Evolutionary conservation across 805 yeast genomes (phyloP), one percentile per base, ranked within the genome.

Genomic region (Zygosaccharomyces pseudorouxii): DNA sequence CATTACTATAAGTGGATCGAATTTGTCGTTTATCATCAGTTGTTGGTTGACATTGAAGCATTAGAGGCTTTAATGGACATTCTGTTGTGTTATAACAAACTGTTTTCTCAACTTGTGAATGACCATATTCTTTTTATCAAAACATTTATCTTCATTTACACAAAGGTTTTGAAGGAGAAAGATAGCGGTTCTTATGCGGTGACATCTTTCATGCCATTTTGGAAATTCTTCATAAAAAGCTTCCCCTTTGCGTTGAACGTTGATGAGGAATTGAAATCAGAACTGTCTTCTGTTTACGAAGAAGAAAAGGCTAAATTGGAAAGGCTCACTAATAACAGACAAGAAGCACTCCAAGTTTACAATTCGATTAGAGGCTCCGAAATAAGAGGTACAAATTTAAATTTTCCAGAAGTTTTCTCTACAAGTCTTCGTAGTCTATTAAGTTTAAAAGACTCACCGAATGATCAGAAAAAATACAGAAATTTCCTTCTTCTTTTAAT

Each of bases 21-120:
- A 54, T 58, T 58, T 55, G 49, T 60, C 46, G 56, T 60, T 30
- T 55, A 66, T 27, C 72, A 68, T 49, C 65, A 63, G 42, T 46
- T 64, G 30, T 33, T 66, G 19, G 51, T 42, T 5, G 63, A 64
- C 48, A 54, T 64, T 3, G 64, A 58, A 39, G 51, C 66, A 1
- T 40, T 66, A 42, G 68, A 62, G 47, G 46, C 56, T 12, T 45
- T 66, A 27, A 58, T 57, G 31, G 66, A 63, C 46, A 64, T 66
- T 19, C 48, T 66, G 16, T 50, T 64, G 23, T 55, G 60, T 35
- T 61, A 58, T 43, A 58, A 58, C 20, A 62, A 59, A 48, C 44
- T 68, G 4, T 71, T 71, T 49, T 63, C 72, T 4, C 63, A 70
- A 40, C 54, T 67, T 42, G 69, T 71, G 7, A 70, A 71, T 48